Base-by-base conservation (phyloP, 495 filamentous ascomycete species). In the Aspergillus baeticus region DNA sequence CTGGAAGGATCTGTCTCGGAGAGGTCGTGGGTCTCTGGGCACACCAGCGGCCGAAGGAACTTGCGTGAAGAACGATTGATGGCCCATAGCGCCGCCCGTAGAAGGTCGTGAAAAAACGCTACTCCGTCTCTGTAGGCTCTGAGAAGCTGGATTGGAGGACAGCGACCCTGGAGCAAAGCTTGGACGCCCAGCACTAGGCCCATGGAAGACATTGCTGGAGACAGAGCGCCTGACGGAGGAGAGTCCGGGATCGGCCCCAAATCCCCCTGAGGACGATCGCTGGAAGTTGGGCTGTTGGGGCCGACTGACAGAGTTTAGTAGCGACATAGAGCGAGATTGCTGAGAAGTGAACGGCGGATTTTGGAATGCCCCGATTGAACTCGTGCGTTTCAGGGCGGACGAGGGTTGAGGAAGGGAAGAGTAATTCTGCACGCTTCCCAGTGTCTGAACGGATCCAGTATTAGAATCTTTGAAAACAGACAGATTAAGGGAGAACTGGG, bases 381-480 rank as follows among this genome's bases (percentile, higher is more conserved):
- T 96, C 7, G 90, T 89, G 67, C 94, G 90, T 73, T 97, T 97
- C 77, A 98, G 81, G 21, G 94, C 90, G n/a, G 94, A 97, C n/a
- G 87, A 77, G 5, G 92, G 91, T 70, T 91, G 89, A 5, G 92
- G 92, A 51, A 96, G 88, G n/a, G 83, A 77, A 36, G 87, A 86
- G 64, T 87, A 93, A 69, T 84, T 82, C 65, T 85, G 89, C 64
- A 92, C 80, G 62, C 83, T 81, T 59, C 85, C 90, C 38, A 95
- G 82, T 23, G 90, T 92, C 90, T 94, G 69, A 37, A 56, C 41
- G 36, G 37, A 21, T 21, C n/a, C n/a, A n/a, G n/a, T n/a, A n/a
- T n/a, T n/a, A n/a, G n/a, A n/a, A n/a, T n/a, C n/a, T n/a, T n/a
- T n/a, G n/a, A n/a, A n/a, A n/a, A n/a, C n/a, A n/a, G n/a, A n/a